Evolutionary conservation across 1,284 basidiomycete genomes (phyloP).

Genomic region (Microbotryum intermedium): DNA sequence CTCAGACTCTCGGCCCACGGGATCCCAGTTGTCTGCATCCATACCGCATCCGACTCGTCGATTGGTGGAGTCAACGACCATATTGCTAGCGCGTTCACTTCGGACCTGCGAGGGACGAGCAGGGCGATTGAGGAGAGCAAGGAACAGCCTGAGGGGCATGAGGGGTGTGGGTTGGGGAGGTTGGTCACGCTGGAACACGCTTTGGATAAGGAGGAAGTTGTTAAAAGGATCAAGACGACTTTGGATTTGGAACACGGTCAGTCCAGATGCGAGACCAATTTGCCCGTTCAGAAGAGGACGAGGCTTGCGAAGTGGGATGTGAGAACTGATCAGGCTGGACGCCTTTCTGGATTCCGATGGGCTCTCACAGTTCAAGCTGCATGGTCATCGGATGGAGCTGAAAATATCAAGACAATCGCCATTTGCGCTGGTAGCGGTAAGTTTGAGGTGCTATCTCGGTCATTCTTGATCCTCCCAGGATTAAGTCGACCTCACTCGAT

Average conservation of each 20-base stretch:
- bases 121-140: conserved; percentile 6
- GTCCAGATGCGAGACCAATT: not conserved
- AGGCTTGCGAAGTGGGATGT: not conserved
- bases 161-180: conserved; percentile 20
- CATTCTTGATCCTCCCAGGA: not conserved
- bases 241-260: conserved; percentile 17
- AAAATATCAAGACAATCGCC: conserved; percentile 14
- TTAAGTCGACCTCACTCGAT: too few species aligned
- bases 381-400: conserved; percentile 6
- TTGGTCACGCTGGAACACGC: conserved; percentile 15
- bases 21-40: conserved; percentile 21
- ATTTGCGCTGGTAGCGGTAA: conserved; percentile 27
- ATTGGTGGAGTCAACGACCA: conserved; percentile 24
- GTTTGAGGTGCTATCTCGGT: not conserved
- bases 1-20: conserved; percentile 16
- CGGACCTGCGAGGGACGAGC: not conserved
- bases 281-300: too few species aligned
- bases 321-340: not conserved
- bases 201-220: conserved; percentile 3
- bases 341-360: not conserved
- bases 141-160: conserved; percentile 17
- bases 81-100: conserved; percentile 10
- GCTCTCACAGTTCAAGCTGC: conserved; percentile 26
- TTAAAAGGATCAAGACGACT: conserved; percentile 17
- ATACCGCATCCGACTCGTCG: conserved; percentile 27